Base-by-base conservation (phyloP, 2,329 filamentous ascomycete genomes). In the Trichoderma atroviride region DNA sequence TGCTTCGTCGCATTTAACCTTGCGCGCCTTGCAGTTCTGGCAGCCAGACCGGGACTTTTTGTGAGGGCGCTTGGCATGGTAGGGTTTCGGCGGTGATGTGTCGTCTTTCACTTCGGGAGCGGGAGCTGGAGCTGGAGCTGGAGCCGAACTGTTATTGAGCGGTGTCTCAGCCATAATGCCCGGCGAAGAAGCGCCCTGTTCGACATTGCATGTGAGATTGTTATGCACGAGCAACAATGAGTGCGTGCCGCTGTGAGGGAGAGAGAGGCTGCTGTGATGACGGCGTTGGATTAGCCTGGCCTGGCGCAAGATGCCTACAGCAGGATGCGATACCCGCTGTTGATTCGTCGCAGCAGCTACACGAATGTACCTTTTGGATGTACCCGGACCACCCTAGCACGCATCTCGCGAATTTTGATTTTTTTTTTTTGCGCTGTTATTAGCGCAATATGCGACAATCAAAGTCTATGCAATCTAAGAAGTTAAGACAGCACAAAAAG, bases 1-100 rank as follows among this genome's bases (percentile, higher is more conserved):
- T 5, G 73, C 79, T 74, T 88, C 85, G 70, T 86, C 83, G 76
- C 86, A 87, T 76, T 86, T 87, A 66, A 86, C 83, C 76, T 85
- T 87, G 67, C 86, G 83, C 19, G 76, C 75, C 76, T 88, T 88
- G 80, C 86, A 88, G 73, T 83, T 85, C 71, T 78, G 79, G 73
- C 86, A 88, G 6, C 85, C 86, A 2, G 80, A 78, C 35, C 86
- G 79, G 1, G 85, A 86, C 76, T 88, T 88, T 72, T 80, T 84
- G 75, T 88, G 86, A 59, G 85, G 84, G 13, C 85, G 81, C 75
- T 88, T 88, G 31, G 78, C 68, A 70, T 81, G 78, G 62, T 79
- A 81, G 3, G 77, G 75, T 53, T 71, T 74, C 31, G 68, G 47
- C 1, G 69, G 63, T 1, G 69, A 60, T 2, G 50, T 37, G 13